Conservation (phyloP, 345 rosid genomes). For the Salix suchowensis region DNA sequence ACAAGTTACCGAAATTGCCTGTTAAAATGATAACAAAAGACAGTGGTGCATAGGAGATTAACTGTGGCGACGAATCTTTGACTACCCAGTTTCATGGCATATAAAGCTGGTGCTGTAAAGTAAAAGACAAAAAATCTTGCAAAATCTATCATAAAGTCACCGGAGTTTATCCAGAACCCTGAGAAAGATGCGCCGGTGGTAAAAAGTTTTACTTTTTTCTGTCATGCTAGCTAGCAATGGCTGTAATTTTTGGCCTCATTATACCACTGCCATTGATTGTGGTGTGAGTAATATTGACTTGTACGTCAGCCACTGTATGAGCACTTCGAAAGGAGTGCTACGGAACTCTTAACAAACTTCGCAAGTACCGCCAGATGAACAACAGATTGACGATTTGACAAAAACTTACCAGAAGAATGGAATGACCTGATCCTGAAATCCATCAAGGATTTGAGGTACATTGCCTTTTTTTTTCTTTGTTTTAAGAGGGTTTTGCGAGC, state of each 20-base stretch:
- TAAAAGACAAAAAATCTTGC: neutral
- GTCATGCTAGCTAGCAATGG: neutral
- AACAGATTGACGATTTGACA: neutral
- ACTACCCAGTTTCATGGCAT: neutral
- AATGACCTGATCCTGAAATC: neutral
- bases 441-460: neutral
- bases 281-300: neutral
- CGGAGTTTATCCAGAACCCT: neutral
- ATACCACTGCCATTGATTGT: neutral
- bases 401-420: no score
- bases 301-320: neutral
- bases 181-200: neutral
- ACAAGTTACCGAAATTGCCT: neutral
- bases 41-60: neutral
- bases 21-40: neutral
- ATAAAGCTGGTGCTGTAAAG: neutral
- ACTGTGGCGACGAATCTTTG: neutral
- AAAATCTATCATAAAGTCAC: neutral
- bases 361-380: neutral
- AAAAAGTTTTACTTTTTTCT: neutral
- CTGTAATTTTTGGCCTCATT: neutral
- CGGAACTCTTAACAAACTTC: neutral
- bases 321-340: neutral
- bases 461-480: neutral
- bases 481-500: neutral